Base-by-base conservation (phyloP, 805 yeast species). In the Kluyveromyces dobzhanskii region DNA sequence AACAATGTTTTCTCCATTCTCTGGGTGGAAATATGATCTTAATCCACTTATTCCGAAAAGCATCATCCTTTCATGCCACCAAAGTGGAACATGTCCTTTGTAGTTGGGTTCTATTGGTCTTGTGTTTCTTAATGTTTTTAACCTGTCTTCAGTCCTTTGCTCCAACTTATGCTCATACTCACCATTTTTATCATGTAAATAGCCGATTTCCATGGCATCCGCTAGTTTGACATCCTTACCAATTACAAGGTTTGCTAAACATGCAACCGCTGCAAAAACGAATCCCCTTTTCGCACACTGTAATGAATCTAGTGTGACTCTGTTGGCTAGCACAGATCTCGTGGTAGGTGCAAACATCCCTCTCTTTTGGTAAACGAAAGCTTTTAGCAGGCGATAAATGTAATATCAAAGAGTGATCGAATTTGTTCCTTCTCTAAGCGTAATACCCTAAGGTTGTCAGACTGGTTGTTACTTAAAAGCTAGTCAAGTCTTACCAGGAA, bases 81-180 rank as follows among this genome's bases (percentile, higher is more conserved):
- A 73, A 36, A 88, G 65, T 2, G 94, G 94, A 9, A 90, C 79
- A 56, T 87, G 94, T 1, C 85, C 86, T 2, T 80, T 80, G 59
- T 80, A 85, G 30, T 69, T 47, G n/a, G 61, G 61, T 28, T 45
- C 43, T 46, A 42, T 49, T 4, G 56, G 54, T 48, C 68, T 29
- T 18, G 46, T 49, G 54, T 57, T 39, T 9, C 46, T 33, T 24
- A 58, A 38, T 4, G 42, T 30, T 18, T 34, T 52, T 39, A 39
- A 45, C 38, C 40, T 59, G 27, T 45, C 55, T 50, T 48, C 61
- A 51, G 49, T 57, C 49, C 36, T 48, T 48, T 38, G 65, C 50
- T 49, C 61, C 56, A 27, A 59, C 54, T 40, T 60, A 62, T 50
- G 69, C 71, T 32, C 69, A 47, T 50, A 44, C 32, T 51, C 56